Base-by-base conservation (phyloP, 2,329 filamentous ascomycete genomes). In the Fusarium vanettenii region DNA sequence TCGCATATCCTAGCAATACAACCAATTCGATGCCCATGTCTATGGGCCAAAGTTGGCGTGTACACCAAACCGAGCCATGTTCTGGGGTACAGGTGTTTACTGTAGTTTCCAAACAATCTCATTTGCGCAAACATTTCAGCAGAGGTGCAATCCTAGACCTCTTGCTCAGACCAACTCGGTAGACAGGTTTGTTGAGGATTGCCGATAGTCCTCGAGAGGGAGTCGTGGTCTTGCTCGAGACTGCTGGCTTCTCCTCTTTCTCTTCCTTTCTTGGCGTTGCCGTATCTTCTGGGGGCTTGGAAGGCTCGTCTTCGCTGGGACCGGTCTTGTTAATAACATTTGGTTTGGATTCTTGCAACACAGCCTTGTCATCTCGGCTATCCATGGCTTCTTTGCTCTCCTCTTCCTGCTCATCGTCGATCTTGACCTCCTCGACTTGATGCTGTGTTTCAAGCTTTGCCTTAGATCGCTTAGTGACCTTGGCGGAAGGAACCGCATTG, bases 81-180 rank as follows among this genome's bases (percentile, higher is more conserved):
- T 50, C 45, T 27, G 25, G 16, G 16, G 0, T n/a, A 11, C 16
- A 50, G 25, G 14, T 13, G 4, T 22, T 22, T 45, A 20, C 20
- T 45, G 41, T 20, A 45, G 41, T 22, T 45, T 45, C 11, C 11
- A 45, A 11, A n/a, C n/a, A 11, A 60, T 41, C 59, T 39, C 95
- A 95, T 76, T 88, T 89, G 65, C 83, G 85, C 63, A 89, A 72
- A 25, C 83, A 83, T 79, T 89, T 89, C 29, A 89, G 80, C 63
- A 89, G 78, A 31, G 88, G 87, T 39, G 87, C 86, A 69, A 89
- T 89, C 67, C 85, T 83, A 20, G 84, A 84, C 75, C 80, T 83
- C 78, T 85, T 88, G 81, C 87, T 89, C 73, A 89, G 79, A 4
- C 88, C 88, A 64, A 89, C 87, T 18, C 88, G 83, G 71, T 86